Percentiles rank a stretch among this genome's conserved stretches.
phyloP scores from a whole-genome alignment of 23 red algal species.

The Gracilaria gracilis region DNA sequence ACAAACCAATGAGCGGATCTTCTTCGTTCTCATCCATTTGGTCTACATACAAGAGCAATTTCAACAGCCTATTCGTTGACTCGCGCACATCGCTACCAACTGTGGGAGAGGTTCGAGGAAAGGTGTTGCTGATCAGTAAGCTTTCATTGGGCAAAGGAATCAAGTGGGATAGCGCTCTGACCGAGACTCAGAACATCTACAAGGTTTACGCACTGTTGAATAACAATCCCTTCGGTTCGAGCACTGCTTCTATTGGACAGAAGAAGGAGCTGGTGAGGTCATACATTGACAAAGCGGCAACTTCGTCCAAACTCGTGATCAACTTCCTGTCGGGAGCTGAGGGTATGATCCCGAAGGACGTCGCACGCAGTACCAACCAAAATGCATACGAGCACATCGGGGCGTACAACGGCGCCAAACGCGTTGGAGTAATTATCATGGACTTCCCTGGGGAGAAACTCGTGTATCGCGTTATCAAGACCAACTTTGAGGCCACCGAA shows the following conservation, averaged over 20 bases:
- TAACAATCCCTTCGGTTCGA: constrained; percentile 37
- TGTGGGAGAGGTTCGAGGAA: constrained; percentile 40
- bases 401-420: not conserved
- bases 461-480: constrained; percentile 49
- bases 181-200: constrained; percentile 40
- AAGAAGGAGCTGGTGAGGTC: constrained; percentile 26
- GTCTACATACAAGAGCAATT: constrained; percentile 5
- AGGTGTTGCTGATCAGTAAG: constrained; percentile 20
- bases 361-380: constrained; percentile 35
- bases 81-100: constrained; percentile 14
- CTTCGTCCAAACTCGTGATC: constrained; percentile 21
- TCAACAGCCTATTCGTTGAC: constrained; percentile 11
- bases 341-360: constrained; percentile 47
- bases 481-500: constrained; percentile 17
- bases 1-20: constrained; percentile 38
- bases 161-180: constrained; percentile 16
- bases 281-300: constrained; percentile 40
- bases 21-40: constrained; percentile 46
- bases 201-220: constrained; percentile 25
- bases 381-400: constrained; percentile 45
- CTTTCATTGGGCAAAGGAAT: constrained; percentile 38
- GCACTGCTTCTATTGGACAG: constrained; percentile 43
- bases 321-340: constrained; percentile 58
- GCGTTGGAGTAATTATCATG: constrained; percentile 51
- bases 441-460: constrained; percentile 57